Conservation (phyloP, 495 filamentous ascomycete species). For the Thozetella sp. region DNA sequence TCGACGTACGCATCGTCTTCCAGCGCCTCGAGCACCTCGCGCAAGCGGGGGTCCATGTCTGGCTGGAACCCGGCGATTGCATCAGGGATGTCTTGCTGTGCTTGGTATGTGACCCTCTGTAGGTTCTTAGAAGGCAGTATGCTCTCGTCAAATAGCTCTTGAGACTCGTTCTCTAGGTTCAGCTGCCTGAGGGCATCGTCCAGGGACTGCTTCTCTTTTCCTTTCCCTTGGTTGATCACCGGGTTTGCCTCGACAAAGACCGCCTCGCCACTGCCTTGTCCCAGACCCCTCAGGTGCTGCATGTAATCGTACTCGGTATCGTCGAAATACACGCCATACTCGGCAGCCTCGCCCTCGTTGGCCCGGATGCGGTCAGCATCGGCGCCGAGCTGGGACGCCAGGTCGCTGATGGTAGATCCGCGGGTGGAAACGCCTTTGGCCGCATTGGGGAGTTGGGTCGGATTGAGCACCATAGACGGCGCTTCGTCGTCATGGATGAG, state of each 20-base stretch:
- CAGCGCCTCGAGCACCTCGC: constrained; percentile 91
- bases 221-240: constrained; percentile 67
- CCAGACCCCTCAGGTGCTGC: constrained; percentile 94
- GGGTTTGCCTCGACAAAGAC: constrained; percentile 76
- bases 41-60: constrained; percentile 93
- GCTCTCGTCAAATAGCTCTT: constrained; percentile 66
- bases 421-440: constrained; percentile 43
- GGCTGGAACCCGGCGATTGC: constrained; percentile 90
- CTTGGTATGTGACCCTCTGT: constrained; percentile 78
- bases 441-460: constrained; percentile 41
- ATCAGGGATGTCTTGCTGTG: constrained; percentile 92
- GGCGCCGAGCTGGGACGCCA: constrained; percentile 75
- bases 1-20: constrained; percentile 98
- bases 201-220: constrained; percentile 63
- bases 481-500: constrained; percentile 85
- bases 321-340: constrained; percentile 83
- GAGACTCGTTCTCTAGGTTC: constrained; percentile 59
- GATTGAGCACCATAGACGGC: constrained; percentile 78
- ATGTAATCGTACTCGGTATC: constrained; percentile 98
- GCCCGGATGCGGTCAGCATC: constrained; percentile 61
- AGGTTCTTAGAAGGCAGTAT: constrained; percentile 72
- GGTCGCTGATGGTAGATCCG: constrained; percentile 54
- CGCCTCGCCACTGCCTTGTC: constrained; percentile 58
- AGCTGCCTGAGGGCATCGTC: constrained; percentile 79
- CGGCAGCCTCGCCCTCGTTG: constrained; percentile 96